phyloP scores from a whole-genome alignment of 2,329 filamentous ascomycete species.

The Colletotrichum tamarilloi region DNA sequence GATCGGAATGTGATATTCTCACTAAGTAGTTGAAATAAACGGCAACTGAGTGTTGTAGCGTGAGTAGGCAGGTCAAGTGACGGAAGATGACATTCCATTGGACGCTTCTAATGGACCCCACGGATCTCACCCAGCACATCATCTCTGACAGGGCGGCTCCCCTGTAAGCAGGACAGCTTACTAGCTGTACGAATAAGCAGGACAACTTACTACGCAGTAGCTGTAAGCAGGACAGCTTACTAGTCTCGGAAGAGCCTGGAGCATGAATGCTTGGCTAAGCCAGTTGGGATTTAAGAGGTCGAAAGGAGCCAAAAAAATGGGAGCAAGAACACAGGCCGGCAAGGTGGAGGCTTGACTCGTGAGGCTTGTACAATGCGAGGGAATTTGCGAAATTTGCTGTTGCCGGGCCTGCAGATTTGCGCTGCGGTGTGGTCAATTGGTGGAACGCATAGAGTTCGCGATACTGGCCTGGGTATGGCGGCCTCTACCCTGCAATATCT shows the following conservation, averaged over 20 bases:
- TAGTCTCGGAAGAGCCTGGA: background rate
- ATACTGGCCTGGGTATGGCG: background rate
- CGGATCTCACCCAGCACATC: background rate
- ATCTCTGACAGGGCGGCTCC: background rate
- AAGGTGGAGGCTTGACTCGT: constrained; percentile 9
- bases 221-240: background rate
- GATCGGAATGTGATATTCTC: background rate
- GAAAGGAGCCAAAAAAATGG: background rate
- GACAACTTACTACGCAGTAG: background rate
- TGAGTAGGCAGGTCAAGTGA: constrained; percentile 20
- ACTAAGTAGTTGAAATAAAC: background rate
- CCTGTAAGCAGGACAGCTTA: background rate
- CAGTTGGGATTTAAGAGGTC: background rate
- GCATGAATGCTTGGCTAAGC: background rate
- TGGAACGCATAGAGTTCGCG: constrained; percentile 1
- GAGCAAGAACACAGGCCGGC: background rate
- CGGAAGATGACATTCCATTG: constrained; percentile 16
- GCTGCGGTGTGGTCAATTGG: background rate
- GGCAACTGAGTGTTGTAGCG: background rate
- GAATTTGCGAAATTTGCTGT: constrained; percentile 11
- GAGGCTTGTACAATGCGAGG: background rate
- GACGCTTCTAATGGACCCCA: background rate
- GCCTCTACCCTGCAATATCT: background rate
- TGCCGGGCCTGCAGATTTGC: background rate
- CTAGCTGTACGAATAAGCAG: too few species aligned